Base-by-base conservation (phyloP, 2,329 filamentous ascomycete species). In the Alternaria solani region DNA sequence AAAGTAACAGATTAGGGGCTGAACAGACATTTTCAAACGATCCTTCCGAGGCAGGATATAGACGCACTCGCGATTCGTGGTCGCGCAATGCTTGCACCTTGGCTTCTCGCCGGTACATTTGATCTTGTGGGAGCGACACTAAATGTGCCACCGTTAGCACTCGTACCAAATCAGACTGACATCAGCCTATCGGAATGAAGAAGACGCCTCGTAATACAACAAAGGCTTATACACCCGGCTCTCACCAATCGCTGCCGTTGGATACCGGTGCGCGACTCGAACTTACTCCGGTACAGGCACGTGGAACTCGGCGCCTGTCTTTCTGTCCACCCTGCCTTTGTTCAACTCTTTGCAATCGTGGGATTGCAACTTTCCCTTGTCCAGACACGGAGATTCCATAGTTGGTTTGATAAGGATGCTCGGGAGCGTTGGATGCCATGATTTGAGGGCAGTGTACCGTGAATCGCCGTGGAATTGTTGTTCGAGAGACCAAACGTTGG, bases 91-190 rank as follows among this genome's bases (percentile, higher is more conserved):
- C 44, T 74, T 73, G 61, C 79, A 80, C 6, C 61, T 52, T 25
- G 79, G 79, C 38, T 64, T 70, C 46, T 75, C 69, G 25, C 79
- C 79, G 41, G 76, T 75, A 62, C 78, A 81, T 59, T 79, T 80
- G 65, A 79, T 77, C 66, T 81, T 81, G 49, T 78, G 73, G 55
- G 67, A 66, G 34, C 78, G 77, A 66, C 79, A 81, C 69, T 72
- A 68, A 38, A 64, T 20, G 38, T 46, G 47, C 36, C 25, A n/a
- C 44, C 30, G 54, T 71, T 51, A 71, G 69, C 54, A 47, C 52
- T 30, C 18, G 32, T 52, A 47, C 43, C 36, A 51, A 38, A 51
- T 49, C 30, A 14, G 18, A 49, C 43, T 20, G 42, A n/a, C 11
- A n/a, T 16, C 23, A 39, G 51, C 47, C 52, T 57, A 59, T 56